Evolutionary conservation across 2,329 filamentous ascomycete species (phyloP), one percentile per base, ranked within the genome.

Genomic region (Fusarium armeniacum): DNA sequence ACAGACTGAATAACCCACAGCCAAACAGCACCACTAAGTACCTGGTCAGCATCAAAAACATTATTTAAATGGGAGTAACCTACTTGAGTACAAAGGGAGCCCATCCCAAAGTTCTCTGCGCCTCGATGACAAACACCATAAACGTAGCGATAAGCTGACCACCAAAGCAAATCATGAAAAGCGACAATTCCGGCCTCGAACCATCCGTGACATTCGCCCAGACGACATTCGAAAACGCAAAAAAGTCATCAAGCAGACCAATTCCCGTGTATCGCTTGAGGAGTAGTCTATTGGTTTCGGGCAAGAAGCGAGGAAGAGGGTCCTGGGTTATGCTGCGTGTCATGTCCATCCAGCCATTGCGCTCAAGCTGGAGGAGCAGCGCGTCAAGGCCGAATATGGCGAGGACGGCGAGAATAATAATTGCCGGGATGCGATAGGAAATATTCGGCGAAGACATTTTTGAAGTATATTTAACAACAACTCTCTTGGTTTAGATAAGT

Each of bases 201-300:
- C 73, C 73, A 61, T 76, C 74, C 0, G 56, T 59, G 9, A 74
- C 66, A 30, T 70, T 68, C 7, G 67, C 65, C 64, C 70, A 76
- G 32, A 76, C 55, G 13, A 74, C 44, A 22, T 76, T 75, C 4
- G 52, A 44, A 28, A 68, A 46, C 1, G 65, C 60, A 9, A 74
- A 55, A 12, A 70, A 56, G 11, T 58, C 32, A 57, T 76, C 75
- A 1, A 75, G 10, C 12, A 41, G 33, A 1, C 52, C 22, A 4
- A 75, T 33, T 9, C 74, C 73, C 0, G 64, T 60, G 20, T 72
- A 76, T 12, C 24, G 46, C n/a, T 55, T 67, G 9, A 75, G 51
- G 5, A 76, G 20, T 2, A 65, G n/a, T 11, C 64, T 41, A 8
- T 72, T 40, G 2, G 74, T 68, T 18, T 64, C 71, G 0, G 74